These are phyloP conservation scores for Fusarium compactum DNA, from an alignment of 2,329 filamentous ascomycete species.

Conservation along the genomic window DNA sequence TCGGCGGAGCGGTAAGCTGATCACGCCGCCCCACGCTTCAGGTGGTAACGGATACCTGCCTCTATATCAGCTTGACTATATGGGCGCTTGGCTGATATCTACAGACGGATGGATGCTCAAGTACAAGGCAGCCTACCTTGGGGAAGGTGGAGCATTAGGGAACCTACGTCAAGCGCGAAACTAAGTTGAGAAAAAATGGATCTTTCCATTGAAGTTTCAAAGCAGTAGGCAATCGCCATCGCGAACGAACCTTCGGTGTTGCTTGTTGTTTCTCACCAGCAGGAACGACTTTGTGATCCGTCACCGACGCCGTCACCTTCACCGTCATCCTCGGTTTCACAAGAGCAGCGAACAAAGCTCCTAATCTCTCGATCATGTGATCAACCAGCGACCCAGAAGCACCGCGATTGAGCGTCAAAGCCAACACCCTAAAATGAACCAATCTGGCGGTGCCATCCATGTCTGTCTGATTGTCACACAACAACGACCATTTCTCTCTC, in stretches of 20 bases:
- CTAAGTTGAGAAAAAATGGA: slow-evolving; percentile 25
- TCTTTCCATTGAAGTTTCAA: slow-evolving; percentile 11
- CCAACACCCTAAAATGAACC: slow-evolving; percentile 33
- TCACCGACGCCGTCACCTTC: slow-evolving; percentile 16
- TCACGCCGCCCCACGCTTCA: not conserved
- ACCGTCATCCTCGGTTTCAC: slow-evolving; percentile 32
- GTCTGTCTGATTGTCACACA: slow-evolving; percentile 37
- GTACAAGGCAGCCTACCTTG: slow-evolving; percentile 8
- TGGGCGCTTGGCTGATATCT: slow-evolving; percentile 9
- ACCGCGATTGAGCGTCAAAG: slow-evolving; percentile 10
- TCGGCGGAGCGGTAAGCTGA: not conserved
- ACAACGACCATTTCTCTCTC: slow-evolving; percentile 19
- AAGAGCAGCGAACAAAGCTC: slow-evolving; percentile 26
- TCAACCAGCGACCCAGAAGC: slow-evolving; percentile 29
- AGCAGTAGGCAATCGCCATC: slow-evolving; percentile 18
- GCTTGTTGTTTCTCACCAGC: slow-evolving; percentile 14
- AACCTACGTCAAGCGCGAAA: slow-evolving; percentile 22
- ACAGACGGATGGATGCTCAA: not conserved
- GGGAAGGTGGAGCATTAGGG: slow-evolving; percentile 24
- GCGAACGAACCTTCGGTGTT: slow-evolving; percentile 10
- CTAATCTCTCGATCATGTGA: slow-evolving; percentile 45
- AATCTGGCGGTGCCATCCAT: slow-evolving; percentile 39
- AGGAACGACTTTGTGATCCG: slow-evolving; percentile 35
- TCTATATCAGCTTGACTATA: slow-evolving; percentile 9
- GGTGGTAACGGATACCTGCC: slow-evolving; percentile 29